Evolutionary conservation across 495 filamentous ascomycete genomes (phyloP).

Genomic region (Bombardia bombarda): DNA sequence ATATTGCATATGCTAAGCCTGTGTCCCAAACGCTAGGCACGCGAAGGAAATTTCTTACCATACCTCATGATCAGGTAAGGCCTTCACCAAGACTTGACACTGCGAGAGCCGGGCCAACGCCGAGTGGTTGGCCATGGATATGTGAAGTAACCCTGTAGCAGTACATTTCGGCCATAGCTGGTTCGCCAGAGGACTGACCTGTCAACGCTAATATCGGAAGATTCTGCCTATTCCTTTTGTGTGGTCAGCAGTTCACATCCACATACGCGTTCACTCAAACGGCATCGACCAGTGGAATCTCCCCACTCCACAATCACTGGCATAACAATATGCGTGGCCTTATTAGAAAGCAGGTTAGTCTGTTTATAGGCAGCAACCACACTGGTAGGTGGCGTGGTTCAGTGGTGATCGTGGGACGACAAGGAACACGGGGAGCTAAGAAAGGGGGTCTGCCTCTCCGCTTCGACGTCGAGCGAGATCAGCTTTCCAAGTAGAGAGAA

Average conservation of each 20-base stretch:
- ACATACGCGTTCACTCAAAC: slow-evolving; percentile 10
- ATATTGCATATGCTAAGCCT: slow-evolving; percentile 17
- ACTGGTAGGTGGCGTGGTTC: slow-evolving; percentile 16
- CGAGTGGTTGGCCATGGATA: too few species aligned
- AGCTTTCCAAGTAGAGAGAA: not conserved
- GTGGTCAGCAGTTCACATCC: slow-evolving; percentile 16
- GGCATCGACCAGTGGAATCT: not conserved
- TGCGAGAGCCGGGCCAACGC: too few species aligned
- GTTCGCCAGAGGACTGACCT: slow-evolving; percentile 3
- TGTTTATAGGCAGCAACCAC: slow-evolving; percentile 6
- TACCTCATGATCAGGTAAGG: slow-evolving; percentile 8
- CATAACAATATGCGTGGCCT: slow-evolving; percentile 3
- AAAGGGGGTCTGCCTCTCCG: slow-evolving; percentile 2
- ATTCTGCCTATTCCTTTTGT: slow-evolving; percentile 18
- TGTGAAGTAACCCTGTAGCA: not conserved
- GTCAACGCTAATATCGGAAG: slow-evolving; percentile 11
- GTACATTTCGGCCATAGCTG: not conserved
- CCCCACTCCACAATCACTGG: slow-evolving; percentile 3
- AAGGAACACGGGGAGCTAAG: slow-evolving; percentile 9
- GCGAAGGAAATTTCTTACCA: not conserved
- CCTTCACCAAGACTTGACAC: not conserved
- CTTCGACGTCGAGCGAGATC: slow-evolving; percentile 5
- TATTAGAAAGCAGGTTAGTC: not conserved
- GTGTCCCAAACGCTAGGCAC: not conserved
- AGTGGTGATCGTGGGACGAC: slow-evolving; percentile 10